These are phyloP conservation scores for Penicillium sp. DNA, from an alignment of 2,329 filamentous ascomycete species.

Conservation along the genomic window DNA sequence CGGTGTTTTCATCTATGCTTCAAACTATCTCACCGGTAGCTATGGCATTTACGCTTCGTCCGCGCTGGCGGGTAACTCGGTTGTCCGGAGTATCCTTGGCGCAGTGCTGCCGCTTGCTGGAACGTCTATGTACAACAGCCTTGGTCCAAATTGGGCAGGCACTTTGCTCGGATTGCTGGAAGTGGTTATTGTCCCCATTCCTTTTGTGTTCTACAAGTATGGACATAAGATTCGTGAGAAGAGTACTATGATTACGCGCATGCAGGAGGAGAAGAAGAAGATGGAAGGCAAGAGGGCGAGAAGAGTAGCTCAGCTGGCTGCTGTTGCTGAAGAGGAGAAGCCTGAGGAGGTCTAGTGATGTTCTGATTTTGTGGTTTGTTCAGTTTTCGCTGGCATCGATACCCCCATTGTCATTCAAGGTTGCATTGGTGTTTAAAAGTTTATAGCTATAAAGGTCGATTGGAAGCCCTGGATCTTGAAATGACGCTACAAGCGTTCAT, in stretches of 20 bases:
- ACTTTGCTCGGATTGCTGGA: conserved; percentile 74
- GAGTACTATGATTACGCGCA: conserved; percentile 57
- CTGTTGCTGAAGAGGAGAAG: conserved; percentile 5
- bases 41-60: conserved; percentile 82
- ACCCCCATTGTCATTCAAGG: neutral
- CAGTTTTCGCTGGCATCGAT: neutral
- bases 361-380: conserved; percentile 4
- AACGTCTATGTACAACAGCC: conserved; percentile 64
- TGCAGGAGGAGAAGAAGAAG: conserved; percentile 54
- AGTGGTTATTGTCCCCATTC: conserved; percentile 73
- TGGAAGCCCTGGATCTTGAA: neutral
- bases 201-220: conserved; percentile 71
- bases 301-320: conserved; percentile 15
- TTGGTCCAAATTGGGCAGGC: conserved; percentile 77
- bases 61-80: conserved; percentile 75
- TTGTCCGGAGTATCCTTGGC: conserved; percentile 71
- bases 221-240: conserved; percentile 57
- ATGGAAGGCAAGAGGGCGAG: conserved; percentile 43
- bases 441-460: neutral
- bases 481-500: neutral
- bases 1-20: conserved; percentile 76
- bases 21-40: conserved; percentile 74
- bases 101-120: conserved; percentile 76
- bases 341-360: conserved; percentile 20
- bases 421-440: neutral